Base-by-base conservation (phyloP, 352 stramenopile genomes). In the Saprolegnia diclina region DNA sequence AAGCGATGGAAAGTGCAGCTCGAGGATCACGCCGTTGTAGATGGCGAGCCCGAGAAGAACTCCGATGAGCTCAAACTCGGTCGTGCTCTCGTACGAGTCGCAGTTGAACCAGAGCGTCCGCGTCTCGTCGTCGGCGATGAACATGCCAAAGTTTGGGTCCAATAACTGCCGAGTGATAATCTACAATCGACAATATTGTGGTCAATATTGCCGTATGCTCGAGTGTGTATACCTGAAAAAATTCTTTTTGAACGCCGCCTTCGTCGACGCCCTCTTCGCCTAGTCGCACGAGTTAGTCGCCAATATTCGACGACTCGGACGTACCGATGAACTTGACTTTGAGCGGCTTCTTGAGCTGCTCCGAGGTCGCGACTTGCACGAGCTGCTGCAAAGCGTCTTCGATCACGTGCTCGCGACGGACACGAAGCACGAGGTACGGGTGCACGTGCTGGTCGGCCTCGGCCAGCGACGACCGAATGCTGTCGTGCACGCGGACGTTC, bases 31-130 rank as follows among this genome's bases (percentile, higher is more conserved):
- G 10, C 79, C 77, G 26, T 95, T 95, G 72, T 95, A 95, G 48
- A 95, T 91, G 14, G 87, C 87, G 9, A 95, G 66, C 24, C 81
- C 87, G 5, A 93, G 71, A 13, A 95, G 63, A 42, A 89, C 91
- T 29, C 87, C 87, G 73, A 95, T 91, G 14, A 95, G 74, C 72
- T 95, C 83, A 66, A 88, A 95, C 77, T 93, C 83, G 79, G 91
- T 92, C 4, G 80, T 88, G 1, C 79, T 73, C 66, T 93, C 85
- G n/a, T 90, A 65, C 4, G 85, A 93, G 50, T 92, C 82, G 52
- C 79, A 85, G 71, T 91, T 92, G 64, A 92, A 92, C 85, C 85
- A 92, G 22, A 92, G 67, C 19, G 77, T 81, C 7, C 72, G 79
- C 13, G 82, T 89, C 24, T 90, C 81, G 45, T 89, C 76, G 54